phyloP scores from a whole-genome alignment of 768 basidiomycete genomes.

The Termitomyces sp. region DNA sequence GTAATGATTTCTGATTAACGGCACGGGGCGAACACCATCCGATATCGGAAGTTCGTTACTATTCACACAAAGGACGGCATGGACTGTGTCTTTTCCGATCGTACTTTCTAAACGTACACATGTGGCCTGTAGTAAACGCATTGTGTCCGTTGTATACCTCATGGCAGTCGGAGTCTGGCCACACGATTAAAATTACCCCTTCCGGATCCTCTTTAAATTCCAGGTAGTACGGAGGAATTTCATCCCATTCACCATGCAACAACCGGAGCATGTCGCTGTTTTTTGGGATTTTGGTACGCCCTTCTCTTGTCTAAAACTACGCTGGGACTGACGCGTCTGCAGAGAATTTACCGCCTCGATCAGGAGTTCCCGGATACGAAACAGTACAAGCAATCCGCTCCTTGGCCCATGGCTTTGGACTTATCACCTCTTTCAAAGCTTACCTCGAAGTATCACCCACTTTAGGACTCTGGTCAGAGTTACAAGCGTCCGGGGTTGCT shows the following conservation, averaged over 20 bases:
- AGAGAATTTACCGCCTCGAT: conserved; percentile 34
- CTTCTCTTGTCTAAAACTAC: not conserved
- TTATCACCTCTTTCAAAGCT: conserved; percentile 44
- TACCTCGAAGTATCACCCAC: conserved; percentile 42
- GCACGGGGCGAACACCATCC: not conserved
- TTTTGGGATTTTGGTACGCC: conserved; percentile 25
- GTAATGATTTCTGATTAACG: not conserved
- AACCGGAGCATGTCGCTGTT: conserved; percentile 31
- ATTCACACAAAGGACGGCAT: too few relatives aligned
- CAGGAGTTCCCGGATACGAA: conserved; percentile 30
- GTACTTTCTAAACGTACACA: not conserved
- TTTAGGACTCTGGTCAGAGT: conserved; percentile 29
- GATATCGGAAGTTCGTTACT: not conserved
- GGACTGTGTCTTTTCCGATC: not conserved
- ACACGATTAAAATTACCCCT: not conserved
- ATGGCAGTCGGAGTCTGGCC: not conserved
- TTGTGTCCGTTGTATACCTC: not conserved
- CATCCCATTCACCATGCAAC: conserved; percentile 22
- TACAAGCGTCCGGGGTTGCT: conserved; percentile 43
- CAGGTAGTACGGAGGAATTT: not conserved
- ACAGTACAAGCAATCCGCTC: conserved; percentile 37
- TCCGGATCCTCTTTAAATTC: conserved; percentile 4
- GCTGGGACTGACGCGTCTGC: not conserved
- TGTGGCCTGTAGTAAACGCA: not conserved
- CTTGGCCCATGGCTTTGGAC: conserved; percentile 41